These are phyloP conservation scores for Termitomyces sp. DNA, from an alignment of 768 basidiomycete genomes.

Conservation along the genomic window DNA sequence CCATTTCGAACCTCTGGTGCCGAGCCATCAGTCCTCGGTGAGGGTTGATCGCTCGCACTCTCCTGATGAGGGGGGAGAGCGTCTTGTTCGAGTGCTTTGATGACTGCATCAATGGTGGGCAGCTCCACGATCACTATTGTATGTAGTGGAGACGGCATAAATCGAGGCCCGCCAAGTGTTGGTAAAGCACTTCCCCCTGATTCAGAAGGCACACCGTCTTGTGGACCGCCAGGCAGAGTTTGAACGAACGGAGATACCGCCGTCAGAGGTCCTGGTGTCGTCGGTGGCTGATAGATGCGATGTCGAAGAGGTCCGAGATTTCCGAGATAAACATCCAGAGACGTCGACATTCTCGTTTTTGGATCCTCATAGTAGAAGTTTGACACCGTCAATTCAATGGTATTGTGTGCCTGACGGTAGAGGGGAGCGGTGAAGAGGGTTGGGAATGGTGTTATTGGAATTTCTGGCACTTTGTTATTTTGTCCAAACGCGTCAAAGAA, in stretches of 20 bases:
- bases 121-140: conserved; percentile 83
- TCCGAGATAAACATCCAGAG: conserved; percentile 86
- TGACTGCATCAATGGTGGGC: conserved; percentile 69
- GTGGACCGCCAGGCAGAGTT: conserved; percentile 33
- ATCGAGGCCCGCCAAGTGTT: conserved; percentile 36
- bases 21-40: conserved; percentile 20
- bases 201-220: conserved; percentile 25
- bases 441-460: conserved; percentile 87
- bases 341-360: conserved; percentile 53
- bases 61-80: conserved; percentile 39
- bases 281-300: conserved; percentile 68
- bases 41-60: conserved; percentile 28
- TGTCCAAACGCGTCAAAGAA: conserved; percentile 89
- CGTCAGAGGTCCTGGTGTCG: conserved; percentile 58
- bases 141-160: conserved; percentile 53
- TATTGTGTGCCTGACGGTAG: conserved; percentile 66
- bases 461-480: conserved; percentile 67
- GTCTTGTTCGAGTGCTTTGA: conserved; percentile 76
- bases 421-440: conserved; percentile 76
- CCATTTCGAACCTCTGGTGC: conserved; percentile 21
- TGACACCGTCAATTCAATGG: conserved; percentile 78
- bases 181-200: conserved; percentile 23
- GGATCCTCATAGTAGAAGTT: conserved; percentile 84
- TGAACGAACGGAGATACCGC: conserved; percentile 55
- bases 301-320: conserved; percentile 81